A percentile compares a stretch with the other conserved stretches of the same genome.
phyloP scores from a whole-genome alignment of 2,329 filamentous ascomycete genomes.

The Clarireedia hainanense region DNA sequence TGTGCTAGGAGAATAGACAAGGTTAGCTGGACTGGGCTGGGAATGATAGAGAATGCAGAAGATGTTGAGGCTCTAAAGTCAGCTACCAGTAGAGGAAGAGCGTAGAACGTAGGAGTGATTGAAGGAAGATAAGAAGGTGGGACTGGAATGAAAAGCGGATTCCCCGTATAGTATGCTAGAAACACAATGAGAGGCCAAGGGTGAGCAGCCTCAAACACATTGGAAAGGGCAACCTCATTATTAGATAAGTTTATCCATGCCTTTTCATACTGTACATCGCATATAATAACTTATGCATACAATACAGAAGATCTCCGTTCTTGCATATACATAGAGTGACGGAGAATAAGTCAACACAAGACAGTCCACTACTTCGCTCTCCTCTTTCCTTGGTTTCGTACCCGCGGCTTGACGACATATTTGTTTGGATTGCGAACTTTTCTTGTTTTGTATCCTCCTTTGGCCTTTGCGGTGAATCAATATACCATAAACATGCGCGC shows the following conservation, averaged over 20 bases:
- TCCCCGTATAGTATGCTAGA: too few species aligned
- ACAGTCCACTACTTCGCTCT: conserved; percentile 50
- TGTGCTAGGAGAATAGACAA: too few species aligned
- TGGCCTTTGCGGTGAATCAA: conserved; percentile 44
- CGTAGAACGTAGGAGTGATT: too few species aligned
- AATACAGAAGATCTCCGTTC: not conserved
- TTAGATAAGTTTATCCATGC: too few species aligned
- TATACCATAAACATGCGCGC: not conserved
- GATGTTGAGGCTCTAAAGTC: too few species aligned
- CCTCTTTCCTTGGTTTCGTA: conserved; percentile 86
- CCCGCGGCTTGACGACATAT: conserved; percentile 75
- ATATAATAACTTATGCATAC: not conserved
- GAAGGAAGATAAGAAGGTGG: too few species aligned
- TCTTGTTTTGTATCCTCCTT: conserved; percentile 87
- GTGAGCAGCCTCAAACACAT: not conserved
- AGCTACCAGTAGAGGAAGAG: too few species aligned
- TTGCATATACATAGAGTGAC: not conserved
- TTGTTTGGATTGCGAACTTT: conserved; percentile 85
- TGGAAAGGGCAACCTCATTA: too few species aligned
- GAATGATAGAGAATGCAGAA: too few species aligned
- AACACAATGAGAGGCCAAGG: too few species aligned
- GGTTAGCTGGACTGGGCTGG: too few species aligned
- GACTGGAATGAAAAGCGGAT: too few species aligned
- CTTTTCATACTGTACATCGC: not conserved
- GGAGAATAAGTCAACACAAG: not conserved